Evolutionary conservation across 176 grass and related monocot species (phyloP), one percentile per base, ranked within the genome.

Genomic region (Oryza nivara): DNA sequence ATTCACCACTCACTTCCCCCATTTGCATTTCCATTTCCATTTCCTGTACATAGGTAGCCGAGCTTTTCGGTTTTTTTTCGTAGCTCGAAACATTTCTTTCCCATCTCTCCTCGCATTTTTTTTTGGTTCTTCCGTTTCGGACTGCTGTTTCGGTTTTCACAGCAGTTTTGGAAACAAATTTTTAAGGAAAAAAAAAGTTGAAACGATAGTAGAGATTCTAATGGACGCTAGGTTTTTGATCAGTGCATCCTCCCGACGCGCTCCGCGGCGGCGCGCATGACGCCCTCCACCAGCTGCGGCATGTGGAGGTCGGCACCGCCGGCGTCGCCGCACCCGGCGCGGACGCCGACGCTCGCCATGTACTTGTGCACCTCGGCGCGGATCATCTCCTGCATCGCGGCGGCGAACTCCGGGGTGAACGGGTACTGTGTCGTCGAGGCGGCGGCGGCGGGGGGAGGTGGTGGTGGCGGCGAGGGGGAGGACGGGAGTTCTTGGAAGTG

Each of bases 381-480:
- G 52, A 97, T 94, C 89, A 97, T 88, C 20, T 97, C 91, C 83
- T 91, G 88, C 89, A 97, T 94, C 82, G 84, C 82, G 3, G 83
- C 65, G 11, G 83, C 47, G 76, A 94, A 89, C 4, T 77, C 83
- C 0, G 79, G 79, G 54, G 14, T 81, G 83, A 89, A 83, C 43
- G 75, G 68, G 70, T 79, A 74, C 35, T 67, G 12, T 0, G 70
- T 14, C 1, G 79, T 5, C 0, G 77, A 4, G 17, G 19, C 0
- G 7, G 52, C 20, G n/a, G 35, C 35, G 35, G 35, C 4, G 35
- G 35, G 88, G 35, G 68, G 74, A 0, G 88, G n/a, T 1, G 80
- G 63, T 1, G 84, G 51, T 0, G 71, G 46, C 2, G 77, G 8
- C 0, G 82, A 1, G 9, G 72, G 45, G 16, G 85, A 70, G 8